These are phyloP conservation scores for Fraxinus angustifolia DNA, from an alignment of 305 asterid genomes.

Conservation along the genomic window DNA sequence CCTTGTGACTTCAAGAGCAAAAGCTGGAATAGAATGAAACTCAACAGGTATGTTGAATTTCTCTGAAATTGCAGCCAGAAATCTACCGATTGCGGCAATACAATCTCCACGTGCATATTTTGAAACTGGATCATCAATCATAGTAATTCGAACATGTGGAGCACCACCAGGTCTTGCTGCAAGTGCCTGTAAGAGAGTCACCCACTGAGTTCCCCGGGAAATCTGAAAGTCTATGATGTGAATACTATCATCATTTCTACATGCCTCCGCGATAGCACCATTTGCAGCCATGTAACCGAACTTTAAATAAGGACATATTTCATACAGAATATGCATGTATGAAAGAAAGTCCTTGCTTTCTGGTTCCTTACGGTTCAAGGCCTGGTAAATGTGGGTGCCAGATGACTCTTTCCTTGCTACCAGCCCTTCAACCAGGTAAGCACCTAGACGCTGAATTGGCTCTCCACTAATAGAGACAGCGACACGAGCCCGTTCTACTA, in stretches of 20 bases:
- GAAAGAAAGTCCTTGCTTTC: conserved; percentile 52
- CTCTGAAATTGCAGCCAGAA: conserved; percentile 44
- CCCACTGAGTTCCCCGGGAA: conserved; percentile 68
- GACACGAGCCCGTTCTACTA: conserved; percentile 38
- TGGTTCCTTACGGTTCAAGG: conserved; percentile 53
- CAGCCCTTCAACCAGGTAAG: conserved; percentile 62
- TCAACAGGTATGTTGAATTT: conserved; percentile 66
- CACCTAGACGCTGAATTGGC: conserved; percentile 72
- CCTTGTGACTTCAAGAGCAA: conserved; percentile 41
- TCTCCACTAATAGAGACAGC: conserved; percentile 56
- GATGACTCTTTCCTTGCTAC: conserved; percentile 59
- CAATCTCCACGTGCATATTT: conserved; percentile 58
- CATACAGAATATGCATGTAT: conserved; percentile 60
- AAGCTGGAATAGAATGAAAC: conserved; percentile 59
- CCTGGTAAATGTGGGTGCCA: conserved; percentile 47
- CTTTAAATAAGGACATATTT: conserved; percentile 59
- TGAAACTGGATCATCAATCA: conserved; percentile 59
- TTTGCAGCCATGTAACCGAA: conserved; percentile 79
- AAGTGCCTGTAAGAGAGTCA: conserved; percentile 68
- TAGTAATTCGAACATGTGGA: conserved; percentile 64
- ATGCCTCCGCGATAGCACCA: conserved; percentile 69
- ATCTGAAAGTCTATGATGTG: conserved; percentile 67
- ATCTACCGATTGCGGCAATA: conserved; percentile 36
- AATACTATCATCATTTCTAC: conserved; percentile 55
- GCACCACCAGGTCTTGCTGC: conserved; percentile 64